Evolutionary conservation across 2,329 filamentous ascomycete species (phyloP), one percentile per base, ranked within the genome.

Genomic region (Colletotrichum horii): DNA sequence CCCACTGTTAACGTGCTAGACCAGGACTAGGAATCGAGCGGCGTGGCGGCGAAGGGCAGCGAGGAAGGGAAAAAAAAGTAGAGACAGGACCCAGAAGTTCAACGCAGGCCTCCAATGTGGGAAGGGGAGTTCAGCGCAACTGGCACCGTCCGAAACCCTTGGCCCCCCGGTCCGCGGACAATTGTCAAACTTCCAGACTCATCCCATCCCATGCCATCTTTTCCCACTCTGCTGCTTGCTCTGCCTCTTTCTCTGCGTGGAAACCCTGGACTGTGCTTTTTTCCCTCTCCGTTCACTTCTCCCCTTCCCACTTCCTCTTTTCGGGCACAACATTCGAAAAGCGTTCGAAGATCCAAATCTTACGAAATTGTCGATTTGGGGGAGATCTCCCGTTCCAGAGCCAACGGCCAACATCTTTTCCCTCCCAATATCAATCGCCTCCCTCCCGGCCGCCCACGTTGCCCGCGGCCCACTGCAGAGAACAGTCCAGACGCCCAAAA

Each of bases 81-180:
- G 16, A 32, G 60, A 30, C 48, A 56, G 6, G n/a, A 15, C 43
- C 26, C 30, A 67, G 43, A 48, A 48, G n/a, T 22, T 48, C 43
- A 22, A 48, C 43, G 32, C 52, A 65, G 72, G 61, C 72, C 68
- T 75, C 72, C 72, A 70, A 64, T 34, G 43, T 52, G 64, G 38
- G n/a, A 67, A 24, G 65, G 19, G n/a, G 38, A 48, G 65, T 52
- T 22, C 19, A n/a, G 36, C 55, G 36, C 38, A 24, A 36, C 30
- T 38, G 32, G n/a, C 30, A 30, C 56, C 28, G 60, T 56, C 61
- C 60, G 28, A 66, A 36, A 66, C 61, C 61, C 26, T 71, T 48
- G 60, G 60, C 26, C 38, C 36, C 61, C 67, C 28, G 24, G 72
- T 26, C 48, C 32, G 22, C 38, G 62, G 52, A 62, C 56, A 61